Conservation (phyloP, 1,284 basidiomycete genomes). For the Heterobasidion irregulare region DNA sequence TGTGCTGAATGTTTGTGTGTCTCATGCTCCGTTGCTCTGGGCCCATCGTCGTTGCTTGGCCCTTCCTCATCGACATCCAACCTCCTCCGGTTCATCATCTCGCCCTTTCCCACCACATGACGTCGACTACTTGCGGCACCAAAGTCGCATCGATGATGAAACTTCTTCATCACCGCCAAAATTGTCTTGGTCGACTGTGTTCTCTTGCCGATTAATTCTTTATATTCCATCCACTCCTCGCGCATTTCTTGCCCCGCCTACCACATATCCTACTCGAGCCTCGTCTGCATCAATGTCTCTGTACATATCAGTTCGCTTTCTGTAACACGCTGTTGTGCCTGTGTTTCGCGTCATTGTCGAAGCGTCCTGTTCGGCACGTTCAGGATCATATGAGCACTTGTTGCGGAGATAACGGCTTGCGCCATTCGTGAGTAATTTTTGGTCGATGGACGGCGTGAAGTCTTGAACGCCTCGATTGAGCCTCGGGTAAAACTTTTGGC, state of each 20-base stretch:
- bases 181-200: neutral
- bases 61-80: neutral
- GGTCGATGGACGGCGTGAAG: no score
- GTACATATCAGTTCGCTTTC: neutral
- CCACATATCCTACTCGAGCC: neutral
- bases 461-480: no score
- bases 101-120: neutral
- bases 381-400: no score
- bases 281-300: neutral
- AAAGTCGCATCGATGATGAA: neutral
- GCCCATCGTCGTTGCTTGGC: neutral
- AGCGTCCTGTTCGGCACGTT: no score
- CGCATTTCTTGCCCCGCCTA: neutral
- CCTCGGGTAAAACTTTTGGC: no score
- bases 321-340: neutral
- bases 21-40: neutral
- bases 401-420: no score
- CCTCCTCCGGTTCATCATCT: neutral
- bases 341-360: neutral
- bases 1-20: neutral
- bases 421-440: no score
- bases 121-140: neutral
- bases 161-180: neutral
- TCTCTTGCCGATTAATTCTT: neutral
- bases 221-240: neutral